These are phyloP conservation scores for Ceratocystiopsis sp. DNA, from an alignment of 2,329 filamentous ascomycete genomes.

Conservation along the genomic window DNA sequence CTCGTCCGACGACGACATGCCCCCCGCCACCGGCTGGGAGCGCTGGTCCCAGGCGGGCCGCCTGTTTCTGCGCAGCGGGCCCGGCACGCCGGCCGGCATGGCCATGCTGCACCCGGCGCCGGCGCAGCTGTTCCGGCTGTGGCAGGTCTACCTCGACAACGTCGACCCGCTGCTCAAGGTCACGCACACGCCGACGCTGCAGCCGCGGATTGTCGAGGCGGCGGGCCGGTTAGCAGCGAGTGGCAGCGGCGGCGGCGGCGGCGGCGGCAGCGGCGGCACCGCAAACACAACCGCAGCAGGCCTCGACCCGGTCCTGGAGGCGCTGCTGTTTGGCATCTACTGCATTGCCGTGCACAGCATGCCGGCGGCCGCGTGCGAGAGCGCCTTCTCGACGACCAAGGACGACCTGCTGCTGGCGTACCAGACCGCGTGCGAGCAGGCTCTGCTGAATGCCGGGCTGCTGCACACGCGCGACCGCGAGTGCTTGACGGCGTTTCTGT, in stretches of 20 bases:
- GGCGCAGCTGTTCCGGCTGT: constrained; percentile 29
- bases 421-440: constrained; percentile 32
- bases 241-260: too few species aligned
- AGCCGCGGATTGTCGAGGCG: constrained; percentile 33
- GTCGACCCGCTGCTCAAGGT: constrained; percentile 43
- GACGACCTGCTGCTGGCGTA: constrained; percentile 25
- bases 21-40: too few species aligned
- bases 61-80: constrained; percentile 34
- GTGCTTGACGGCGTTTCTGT: constrained; percentile 36
- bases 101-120: constrained; percentile 31
- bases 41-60: constrained; percentile 10
- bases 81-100: constrained; percentile 23
- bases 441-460: constrained; percentile 32
- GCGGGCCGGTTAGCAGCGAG: constrained; percentile 20
- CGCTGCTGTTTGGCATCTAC: constrained; percentile 39
- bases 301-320: constrained; percentile 27
- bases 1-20: too few species aligned
- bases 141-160: constrained; percentile 42
- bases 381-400: constrained; percentile 24
- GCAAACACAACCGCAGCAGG: too few species aligned
- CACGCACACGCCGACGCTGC: constrained; percentile 37
- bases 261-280: too few species aligned
- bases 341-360: constrained; percentile 25
- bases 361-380: constrained; percentile 22
- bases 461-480: constrained; percentile 32